phyloP scores from a whole-genome alignment of 805 yeast species.

The Blastobotrys robertii region DNA sequence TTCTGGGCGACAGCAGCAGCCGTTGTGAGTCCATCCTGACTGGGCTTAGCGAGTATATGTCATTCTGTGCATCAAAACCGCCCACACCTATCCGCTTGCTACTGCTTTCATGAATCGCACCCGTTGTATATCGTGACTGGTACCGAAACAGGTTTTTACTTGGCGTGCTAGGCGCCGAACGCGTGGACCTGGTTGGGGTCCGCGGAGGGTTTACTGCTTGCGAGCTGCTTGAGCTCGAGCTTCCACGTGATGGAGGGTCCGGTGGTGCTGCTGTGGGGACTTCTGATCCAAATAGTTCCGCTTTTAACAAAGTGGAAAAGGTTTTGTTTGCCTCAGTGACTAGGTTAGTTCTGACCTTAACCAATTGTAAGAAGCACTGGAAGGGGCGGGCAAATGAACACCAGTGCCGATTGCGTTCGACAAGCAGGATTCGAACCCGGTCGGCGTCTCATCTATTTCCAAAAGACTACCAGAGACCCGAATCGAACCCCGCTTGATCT shows the following conservation, averaged over 20 bases:
- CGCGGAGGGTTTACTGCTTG: neutral
- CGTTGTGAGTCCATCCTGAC: slow-evolving; percentile 83
- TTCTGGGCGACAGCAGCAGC: slow-evolving; percentile 70
- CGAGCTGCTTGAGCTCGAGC: slow-evolving; percentile 5
- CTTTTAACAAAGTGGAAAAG: slow-evolving; percentile 74
- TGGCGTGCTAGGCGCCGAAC: slow-evolving; percentile 31
- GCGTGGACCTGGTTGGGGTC: slow-evolving; percentile 13
- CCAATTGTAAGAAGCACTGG: too few relatives aligned
- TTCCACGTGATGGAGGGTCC: neutral
- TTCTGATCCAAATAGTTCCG: slow-evolving; percentile 86
- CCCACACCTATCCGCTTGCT: neutral
- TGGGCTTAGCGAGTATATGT: slow-evolving; percentile 72
- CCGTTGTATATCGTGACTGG: slow-evolving; percentile 9
- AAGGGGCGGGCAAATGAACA: too few relatives aligned
- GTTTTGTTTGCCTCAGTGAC: slow-evolving; percentile 82
- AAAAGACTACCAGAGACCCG: too few relatives aligned
- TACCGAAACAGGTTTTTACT: slow-evolving; percentile 36
- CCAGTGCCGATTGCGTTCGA: too few relatives aligned
- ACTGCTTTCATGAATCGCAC: neutral
- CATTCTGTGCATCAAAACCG: slow-evolving; percentile 47
- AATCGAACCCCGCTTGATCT: too few relatives aligned
- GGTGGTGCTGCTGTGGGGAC: slow-evolving; percentile 38
- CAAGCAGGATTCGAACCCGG: too few relatives aligned
- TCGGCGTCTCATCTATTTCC: too few relatives aligned
- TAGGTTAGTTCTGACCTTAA: slow-evolving; percentile 2